Base-by-base conservation (phyloP, 164 flowering plant genomes). In the Cinnamomum chago region DNA sequence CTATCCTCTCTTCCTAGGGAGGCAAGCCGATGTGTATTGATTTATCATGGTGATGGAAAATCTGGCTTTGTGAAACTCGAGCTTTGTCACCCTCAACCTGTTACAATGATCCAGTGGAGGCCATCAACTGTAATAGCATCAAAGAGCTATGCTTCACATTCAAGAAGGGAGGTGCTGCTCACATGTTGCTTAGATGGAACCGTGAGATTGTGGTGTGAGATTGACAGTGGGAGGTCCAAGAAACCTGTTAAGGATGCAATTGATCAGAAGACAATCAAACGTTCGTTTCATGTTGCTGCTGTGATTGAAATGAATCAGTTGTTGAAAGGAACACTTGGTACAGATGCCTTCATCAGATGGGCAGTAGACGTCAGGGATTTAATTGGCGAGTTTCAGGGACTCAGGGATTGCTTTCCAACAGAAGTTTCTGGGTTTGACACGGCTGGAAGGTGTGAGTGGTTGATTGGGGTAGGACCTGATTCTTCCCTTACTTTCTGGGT, bases 161-260 rank as follows among this genome's bases (percentile, higher is more conserved):
- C 82, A 24, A 65, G 65, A 18, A 88, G 89, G 76, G 78, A 88
- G 28, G 81, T 91, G 70, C 82, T 96, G 67, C 81, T 96, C 70
- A 94, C 97, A 3, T 91, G 98, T 76, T 92, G 92, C 79, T 73
- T 89, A 50, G 99, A 96, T 87, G 99, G 99, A 76, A 79, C 96
- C 71, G 92, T 87, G 65, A 87, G 99, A 83, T 81, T 96, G 77
- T 96, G 98, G 99, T 78, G 86, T 84, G 98, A 94, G 86, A 83
- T 83, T 79, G 93, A 91, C 76, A 79, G 73, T 80, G 93, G 93
- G 73, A 86, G 82, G 82, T 76, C 76, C 47, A 86, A 81, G 77
- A 88, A 82, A 64, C 23, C 65, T 47, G 82, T 77, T 65, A 90
- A 84, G 82, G 94, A 88, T 66, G 64, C 7, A 28, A 76, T 73